Evolutionary conservation across 495 filamentous ascomycete genomes (phyloP).

Genomic region (Amorphotheca resinae): DNA sequence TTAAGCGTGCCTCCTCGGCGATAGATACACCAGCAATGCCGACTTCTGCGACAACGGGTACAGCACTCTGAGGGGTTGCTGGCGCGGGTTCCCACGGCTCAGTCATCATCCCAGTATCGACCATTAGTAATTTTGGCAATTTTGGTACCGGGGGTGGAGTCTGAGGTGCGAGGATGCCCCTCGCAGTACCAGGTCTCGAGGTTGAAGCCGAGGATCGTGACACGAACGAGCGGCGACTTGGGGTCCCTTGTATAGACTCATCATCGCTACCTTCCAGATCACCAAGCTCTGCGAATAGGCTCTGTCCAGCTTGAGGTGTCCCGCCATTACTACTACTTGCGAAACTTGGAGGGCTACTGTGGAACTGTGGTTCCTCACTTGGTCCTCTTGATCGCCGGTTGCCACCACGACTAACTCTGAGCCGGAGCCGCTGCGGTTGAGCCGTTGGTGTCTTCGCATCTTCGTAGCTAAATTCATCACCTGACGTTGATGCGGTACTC

Average conservation of each 20-base stretch:
- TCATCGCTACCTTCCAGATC: constrained; percentile 60
- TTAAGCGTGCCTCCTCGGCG: constrained; percentile 4
- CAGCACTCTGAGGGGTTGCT: constrained; percentile 7
- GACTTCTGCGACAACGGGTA: constrained; percentile 9
- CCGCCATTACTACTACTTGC: constrained; percentile 33
- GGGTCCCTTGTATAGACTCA: constrained; percentile 18
- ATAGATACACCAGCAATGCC: constrained; percentile 8
- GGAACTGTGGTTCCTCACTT: constrained; percentile 46
- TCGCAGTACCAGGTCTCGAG: constrained; percentile 24
- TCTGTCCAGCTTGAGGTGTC: constrained; percentile 53
- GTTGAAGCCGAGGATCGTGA: constrained; percentile 29
- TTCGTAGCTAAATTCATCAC: constrained; percentile 58
- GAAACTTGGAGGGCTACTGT: constrained; percentile 44
- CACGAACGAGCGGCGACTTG: constrained; percentile 29
- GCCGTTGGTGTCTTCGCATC: constrained; percentile 28
- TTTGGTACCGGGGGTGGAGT: constrained; percentile 38
- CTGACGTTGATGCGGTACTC: constrained; percentile 84
- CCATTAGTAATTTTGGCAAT: constrained; percentile 42
- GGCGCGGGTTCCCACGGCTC: constrained; percentile 42
- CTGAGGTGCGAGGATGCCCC: constrained; percentile 39
- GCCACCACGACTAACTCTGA: constrained; percentile 52
- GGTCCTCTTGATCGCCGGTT: constrained; percentile 48
- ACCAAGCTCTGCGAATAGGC: constrained; percentile 79
- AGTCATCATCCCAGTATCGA: constrained; percentile 82
- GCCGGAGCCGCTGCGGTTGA: constrained; percentile 53